Base-by-base conservation (phyloP, 1,284 basidiomycete species). In the Naganishia albida region DNA sequence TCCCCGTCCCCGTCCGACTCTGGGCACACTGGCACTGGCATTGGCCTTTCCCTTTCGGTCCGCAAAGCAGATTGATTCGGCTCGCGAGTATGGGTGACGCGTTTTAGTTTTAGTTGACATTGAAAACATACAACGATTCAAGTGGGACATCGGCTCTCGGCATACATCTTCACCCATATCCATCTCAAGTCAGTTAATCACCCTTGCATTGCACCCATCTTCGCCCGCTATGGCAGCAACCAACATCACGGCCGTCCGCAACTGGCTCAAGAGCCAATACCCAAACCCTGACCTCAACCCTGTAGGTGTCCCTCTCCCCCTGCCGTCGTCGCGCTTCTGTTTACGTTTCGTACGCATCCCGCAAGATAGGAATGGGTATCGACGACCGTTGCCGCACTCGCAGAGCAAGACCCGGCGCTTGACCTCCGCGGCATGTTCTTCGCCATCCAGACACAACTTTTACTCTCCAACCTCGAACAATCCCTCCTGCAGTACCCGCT, bases 251-350 rank as follows among this genome's bases (percentile, higher is more conserved):
- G 60, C 66, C 4, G 66, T 67, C 10, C 23, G 62, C 4, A 64
- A 63, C 26, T 67, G 66, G 66, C 67, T 76, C 3, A 70, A 66
- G 39, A 62, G 70, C 52, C 66, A 69, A 30, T 77, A 72, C 64
- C 72, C 75, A 0, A 57, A 67, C 23, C 76, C 76, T 2, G 62
- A 70, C 38, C 65, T 73, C 23, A 71, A 74, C 67, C 71, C 72
- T 44, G 75, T 77, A 44, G 55, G 74, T 66, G 42, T 39, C 8
- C 1, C 18, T 48, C 30, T 77, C 2, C 43, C 71, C 28, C 30
- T 62, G 10, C 44, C 13, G 40, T 12, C 7, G 25, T 7, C 20
- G 28, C 40, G 15, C 42, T 20, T 12, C n/a, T n/a, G n/a, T n/a
- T 28, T 13, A 55, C 53, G 53, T 2, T 8, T 39, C 4, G 3